phyloP scores from a whole-genome alignment of 345 rosid genomes.

The Bruguiera gymnorhiza region DNA sequence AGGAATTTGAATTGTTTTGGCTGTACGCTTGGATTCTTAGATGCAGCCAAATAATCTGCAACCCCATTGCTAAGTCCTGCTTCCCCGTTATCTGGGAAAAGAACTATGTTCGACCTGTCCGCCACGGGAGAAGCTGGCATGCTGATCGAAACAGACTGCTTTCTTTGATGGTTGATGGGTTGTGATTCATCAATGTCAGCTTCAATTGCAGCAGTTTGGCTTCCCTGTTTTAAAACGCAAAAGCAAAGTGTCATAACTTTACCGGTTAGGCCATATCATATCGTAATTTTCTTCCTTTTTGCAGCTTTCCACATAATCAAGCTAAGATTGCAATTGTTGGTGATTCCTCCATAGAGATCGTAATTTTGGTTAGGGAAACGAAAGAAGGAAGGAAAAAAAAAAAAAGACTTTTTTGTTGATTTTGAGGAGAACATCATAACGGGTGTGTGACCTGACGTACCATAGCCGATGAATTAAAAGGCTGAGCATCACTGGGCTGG shows the following conservation, averaged over 20 bases:
- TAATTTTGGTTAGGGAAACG: no score
- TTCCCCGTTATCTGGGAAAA: conserved; percentile 20
- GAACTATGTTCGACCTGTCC: conserved; percentile 20
- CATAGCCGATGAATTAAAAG: background rate
- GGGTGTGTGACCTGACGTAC: background rate
- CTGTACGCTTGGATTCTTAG: conserved; percentile 9
- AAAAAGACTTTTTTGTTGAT: no score
- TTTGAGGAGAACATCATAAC: background rate
- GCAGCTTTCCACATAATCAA: no score
- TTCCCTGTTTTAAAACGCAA: background rate
- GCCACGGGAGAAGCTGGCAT: conserved; percentile 54
- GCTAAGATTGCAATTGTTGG: no score
- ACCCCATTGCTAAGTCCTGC: conserved; percentile 9
- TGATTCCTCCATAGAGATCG: no score
- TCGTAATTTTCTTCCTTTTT: no score
- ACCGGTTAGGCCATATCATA: no score
- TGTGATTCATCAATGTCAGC: conserved; percentile 20
- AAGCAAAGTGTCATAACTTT: background rate
- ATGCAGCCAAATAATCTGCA: conserved; percentile 27
- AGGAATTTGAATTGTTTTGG: conserved; percentile 35
- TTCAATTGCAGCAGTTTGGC: conserved; percentile 3
- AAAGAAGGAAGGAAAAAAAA: no score
- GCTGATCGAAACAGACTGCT: conserved; percentile 52
- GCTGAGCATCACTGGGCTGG: background rate
- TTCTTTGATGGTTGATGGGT: conserved; percentile 33